Conservation (phyloP, 176 grass and related monocot genomes). For the Juncus inflexus region DNA sequence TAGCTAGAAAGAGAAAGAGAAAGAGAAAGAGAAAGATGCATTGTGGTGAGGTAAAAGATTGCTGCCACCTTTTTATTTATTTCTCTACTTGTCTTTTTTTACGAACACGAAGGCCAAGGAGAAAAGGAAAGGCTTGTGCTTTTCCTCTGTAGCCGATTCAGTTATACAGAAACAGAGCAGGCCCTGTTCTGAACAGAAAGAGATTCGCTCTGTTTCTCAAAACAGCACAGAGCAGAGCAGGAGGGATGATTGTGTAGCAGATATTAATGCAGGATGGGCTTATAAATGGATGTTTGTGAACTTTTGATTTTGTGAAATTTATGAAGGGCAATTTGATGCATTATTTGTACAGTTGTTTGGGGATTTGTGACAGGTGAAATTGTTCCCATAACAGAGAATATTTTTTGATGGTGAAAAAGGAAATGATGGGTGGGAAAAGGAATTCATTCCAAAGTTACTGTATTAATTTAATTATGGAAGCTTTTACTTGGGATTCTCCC, state of each 20-base stretch:
- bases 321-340: too few relatives aligned
- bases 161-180: constrained; percentile 3
- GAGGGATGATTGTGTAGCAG: constrained; percentile 1
- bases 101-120: constrained; percentile 12
- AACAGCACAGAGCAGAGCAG: constrained; percentile 4
- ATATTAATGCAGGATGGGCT: background rate
- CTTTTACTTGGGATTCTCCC: too few relatives aligned
- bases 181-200: background rate
- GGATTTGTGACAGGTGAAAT: too few relatives aligned
- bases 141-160: constrained; percentile 20
- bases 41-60: constrained; percentile 22
- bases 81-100: constrained; percentile 19
- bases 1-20: constrained; percentile 13
- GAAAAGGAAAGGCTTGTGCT: constrained; percentile 2
- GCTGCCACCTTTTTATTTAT: constrained; percentile 4
- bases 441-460: too few relatives aligned
- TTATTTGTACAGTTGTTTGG: too few relatives aligned
- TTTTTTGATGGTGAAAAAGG: too few relatives aligned
- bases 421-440: too few relatives aligned
- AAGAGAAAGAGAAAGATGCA: background rate
- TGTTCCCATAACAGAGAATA: too few relatives aligned
- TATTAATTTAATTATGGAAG: too few relatives aligned
- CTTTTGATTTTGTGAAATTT: too few relatives aligned
- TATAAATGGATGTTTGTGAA: too few relatives aligned
- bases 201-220: background rate